These are phyloP conservation scores for Microglena sp. DNA, from an alignment of 139 green algal genomes.

Conservation along the genomic window DNA sequence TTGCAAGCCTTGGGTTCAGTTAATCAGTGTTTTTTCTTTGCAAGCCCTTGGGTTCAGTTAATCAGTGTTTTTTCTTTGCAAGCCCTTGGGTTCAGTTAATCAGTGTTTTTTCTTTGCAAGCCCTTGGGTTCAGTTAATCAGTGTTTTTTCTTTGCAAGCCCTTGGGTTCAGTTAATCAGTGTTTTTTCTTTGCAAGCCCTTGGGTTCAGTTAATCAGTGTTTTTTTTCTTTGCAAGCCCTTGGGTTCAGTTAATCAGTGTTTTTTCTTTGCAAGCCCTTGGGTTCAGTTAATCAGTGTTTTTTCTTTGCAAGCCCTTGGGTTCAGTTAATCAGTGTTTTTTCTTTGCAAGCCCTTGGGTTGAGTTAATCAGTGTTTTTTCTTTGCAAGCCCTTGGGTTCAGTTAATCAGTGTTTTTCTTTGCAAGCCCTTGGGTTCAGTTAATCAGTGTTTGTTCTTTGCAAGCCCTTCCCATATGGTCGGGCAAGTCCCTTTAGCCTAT, in stretches of 20 bases:
- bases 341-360: slow-evolving; percentile 3
- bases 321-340: background rate
- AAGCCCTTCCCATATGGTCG: background rate
- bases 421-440: slow-evolving; percentile 15
- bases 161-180: background rate
- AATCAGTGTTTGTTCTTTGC: slow-evolving; percentile 18
- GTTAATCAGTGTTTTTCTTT: slow-evolving; percentile 18
- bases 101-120: too few species aligned
- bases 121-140: too few species aligned
- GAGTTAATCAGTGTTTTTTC: slow-evolving; percentile 20
- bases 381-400: slow-evolving; percentile 21
- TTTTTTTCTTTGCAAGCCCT: too few species aligned
- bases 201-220: background rate
- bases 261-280: background rate
- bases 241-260: background rate
- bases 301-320: too few species aligned
- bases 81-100: slow-evolving; percentile 22
- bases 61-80: slow-evolving; percentile 22
- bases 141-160: slow-evolving; percentile 15
- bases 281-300: background rate
- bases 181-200: background rate
- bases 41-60: slow-evolving; percentile 9
- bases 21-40: background rate
- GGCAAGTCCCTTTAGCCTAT: background rate
- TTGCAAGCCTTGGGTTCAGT: background rate